Evolutionary conservation across 1,284 basidiomycete species (phyloP).

Genomic region (Cryptococcus sp.): DNA sequence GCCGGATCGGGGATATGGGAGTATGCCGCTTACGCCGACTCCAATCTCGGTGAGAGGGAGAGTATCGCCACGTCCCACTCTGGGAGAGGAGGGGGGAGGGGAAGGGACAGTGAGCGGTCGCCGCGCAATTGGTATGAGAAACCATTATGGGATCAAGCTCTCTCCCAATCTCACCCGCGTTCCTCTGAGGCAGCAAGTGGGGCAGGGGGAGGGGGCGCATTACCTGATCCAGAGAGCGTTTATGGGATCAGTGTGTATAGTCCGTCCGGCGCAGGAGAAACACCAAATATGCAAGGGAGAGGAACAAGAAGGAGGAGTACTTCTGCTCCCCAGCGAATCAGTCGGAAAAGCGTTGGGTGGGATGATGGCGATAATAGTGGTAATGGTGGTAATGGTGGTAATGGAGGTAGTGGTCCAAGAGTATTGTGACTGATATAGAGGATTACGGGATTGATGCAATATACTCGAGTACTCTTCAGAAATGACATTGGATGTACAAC

Average conservation of each 20-base stretch:
- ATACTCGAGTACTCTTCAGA: no score
- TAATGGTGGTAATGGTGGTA: neutral
- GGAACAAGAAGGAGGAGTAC: neutral
- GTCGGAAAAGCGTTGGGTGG: conserved; percentile 23
- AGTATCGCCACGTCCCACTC: neutral
- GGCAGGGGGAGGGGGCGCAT: no score
- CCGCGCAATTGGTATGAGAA: conserved; percentile 35
- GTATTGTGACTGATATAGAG: neutral
- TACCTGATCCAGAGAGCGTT: conserved; percentile 3
- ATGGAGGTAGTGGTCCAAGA: conserved; percentile 1
- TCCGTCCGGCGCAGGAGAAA: no score
- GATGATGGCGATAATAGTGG: conserved; percentile 12
- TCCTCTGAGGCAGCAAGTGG: no score
- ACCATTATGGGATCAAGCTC: conserved; percentile 23
- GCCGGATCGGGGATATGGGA: conserved; percentile 16
- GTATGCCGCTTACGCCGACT: conserved; percentile 16
- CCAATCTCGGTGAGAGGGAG: neutral
- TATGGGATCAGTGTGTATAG: conserved; percentile 2
- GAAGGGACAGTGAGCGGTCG: conserved; percentile 8
- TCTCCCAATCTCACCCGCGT: neutral
- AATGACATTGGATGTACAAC: no score
- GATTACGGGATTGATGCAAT: neutral
- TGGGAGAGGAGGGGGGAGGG: neutral
- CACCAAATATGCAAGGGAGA: neutral
- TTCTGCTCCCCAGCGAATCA: conserved; percentile 4